These are phyloP conservation scores for Fragilariopsis cylindrus DNA, from an alignment of 108 stramenopile species.

Conservation along the genomic window DNA sequence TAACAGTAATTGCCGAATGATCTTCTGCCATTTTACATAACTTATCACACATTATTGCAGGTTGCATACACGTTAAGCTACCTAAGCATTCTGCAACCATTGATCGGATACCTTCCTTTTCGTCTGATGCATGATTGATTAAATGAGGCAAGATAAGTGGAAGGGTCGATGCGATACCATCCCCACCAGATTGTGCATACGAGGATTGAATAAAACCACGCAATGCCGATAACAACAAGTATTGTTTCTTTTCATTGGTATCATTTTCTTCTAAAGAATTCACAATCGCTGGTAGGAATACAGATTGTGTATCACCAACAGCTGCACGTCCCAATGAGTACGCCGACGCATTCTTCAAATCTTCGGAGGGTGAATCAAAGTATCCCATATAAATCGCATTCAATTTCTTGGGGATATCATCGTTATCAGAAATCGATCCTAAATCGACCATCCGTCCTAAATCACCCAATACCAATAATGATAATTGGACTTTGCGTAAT, in stretches of 20 bases:
- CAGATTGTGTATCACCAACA: conserved; percentile 80
- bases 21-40: conserved; percentile 47
- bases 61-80: conserved; percentile 78
- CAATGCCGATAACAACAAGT: conserved; percentile 90
- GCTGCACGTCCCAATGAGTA: conserved; percentile 90
- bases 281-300: conserved; percentile 87
- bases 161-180: conserved; percentile 51
- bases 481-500: conserved; percentile 62
- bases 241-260: conserved; percentile 84
- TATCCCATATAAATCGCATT: conserved; percentile 63
- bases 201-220: conserved; percentile 94
- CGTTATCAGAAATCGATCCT: conserved; percentile 33
- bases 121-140: conserved; percentile 63
- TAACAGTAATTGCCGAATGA: conserved; percentile 34
- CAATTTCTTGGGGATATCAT: conserved; percentile 49
- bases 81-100: conserved; percentile 98
- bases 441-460: conserved; percentile 86
- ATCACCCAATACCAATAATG: conserved; percentile 89
- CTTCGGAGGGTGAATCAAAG: conserved; percentile 86
- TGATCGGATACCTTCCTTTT: conserved; percentile 92
- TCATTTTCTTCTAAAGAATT: conserved; percentile 63
- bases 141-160: conserved; percentile 83
- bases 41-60: conserved; percentile 63
- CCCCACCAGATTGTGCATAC: conserved; percentile 48
- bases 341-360: conserved; percentile 93